These are phyloP conservation scores for Pycnococcus provasolii DNA, from an alignment of 139 green algal genomes.

Conservation along the genomic window DNA sequence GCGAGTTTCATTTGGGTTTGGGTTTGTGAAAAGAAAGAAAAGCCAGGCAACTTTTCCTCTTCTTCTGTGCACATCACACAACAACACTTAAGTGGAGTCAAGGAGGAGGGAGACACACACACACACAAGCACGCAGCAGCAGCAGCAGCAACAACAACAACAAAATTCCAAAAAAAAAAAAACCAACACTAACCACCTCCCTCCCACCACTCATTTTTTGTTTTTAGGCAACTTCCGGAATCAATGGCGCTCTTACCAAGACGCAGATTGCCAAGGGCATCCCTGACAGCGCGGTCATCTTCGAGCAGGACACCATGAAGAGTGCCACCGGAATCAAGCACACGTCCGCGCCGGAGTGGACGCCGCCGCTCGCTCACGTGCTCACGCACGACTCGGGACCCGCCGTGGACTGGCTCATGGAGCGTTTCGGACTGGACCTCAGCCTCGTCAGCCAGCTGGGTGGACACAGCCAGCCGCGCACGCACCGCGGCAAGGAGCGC, in stretches of 20 bases:
- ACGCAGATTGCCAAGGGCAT: slow-evolving; percentile 20
- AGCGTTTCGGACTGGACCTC: slow-evolving; percentile 29
- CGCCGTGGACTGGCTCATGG: slow-evolving; percentile 30
- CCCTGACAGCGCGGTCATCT: slow-evolving; percentile 25
- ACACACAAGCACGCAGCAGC: too few species aligned
- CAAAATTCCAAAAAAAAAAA: not conserved
- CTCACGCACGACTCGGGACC: slow-evolving; percentile 26
- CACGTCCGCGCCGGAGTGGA: slow-evolving; percentile 21
- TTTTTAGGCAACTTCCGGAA: slow-evolving; percentile 19
- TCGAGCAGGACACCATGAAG: slow-evolving; percentile 28
- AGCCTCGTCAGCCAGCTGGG: slow-evolving; percentile 22
- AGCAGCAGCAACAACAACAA: too few species aligned
- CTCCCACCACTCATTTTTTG: too few species aligned
- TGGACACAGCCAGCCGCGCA: slow-evolving; percentile 31
- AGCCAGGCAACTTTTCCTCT: too few species aligned
- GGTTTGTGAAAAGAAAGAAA: too few species aligned
- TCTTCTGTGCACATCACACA: too few species aligned
- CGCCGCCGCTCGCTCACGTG: slow-evolving; percentile 27
- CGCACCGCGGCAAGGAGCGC: slow-evolving; percentile 33
- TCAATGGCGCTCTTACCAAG: slow-evolving; percentile 29
- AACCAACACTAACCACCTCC: too few species aligned
- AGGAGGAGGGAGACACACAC: too few species aligned
- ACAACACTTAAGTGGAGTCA: too few species aligned
- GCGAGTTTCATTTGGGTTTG: too few species aligned
- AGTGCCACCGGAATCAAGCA: slow-evolving; percentile 14